Conservation (phyloP, 73 alveolate species). For the Urostyla sp. region DNA sequence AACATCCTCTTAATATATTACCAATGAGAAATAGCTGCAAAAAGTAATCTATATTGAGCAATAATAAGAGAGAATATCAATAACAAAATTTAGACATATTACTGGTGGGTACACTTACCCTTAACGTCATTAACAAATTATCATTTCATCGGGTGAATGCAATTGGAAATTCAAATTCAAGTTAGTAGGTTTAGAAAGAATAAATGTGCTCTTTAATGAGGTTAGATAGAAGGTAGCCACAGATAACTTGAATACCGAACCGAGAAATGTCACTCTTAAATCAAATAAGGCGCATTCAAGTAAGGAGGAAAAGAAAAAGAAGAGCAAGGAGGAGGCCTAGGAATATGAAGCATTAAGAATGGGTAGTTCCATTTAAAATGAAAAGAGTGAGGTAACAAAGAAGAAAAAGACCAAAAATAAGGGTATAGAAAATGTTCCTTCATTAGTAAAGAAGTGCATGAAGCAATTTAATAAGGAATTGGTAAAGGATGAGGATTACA, state of each 20-base stretch:
- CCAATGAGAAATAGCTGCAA: constrained; percentile 9
- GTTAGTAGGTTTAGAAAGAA: constrained; percentile 63
- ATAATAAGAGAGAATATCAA: constrained; percentile 40
- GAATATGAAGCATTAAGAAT: neutral
- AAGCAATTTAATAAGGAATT: neutral
- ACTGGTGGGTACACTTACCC: constrained; percentile 55
- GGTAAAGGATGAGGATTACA: neutral
- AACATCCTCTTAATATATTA: neutral
- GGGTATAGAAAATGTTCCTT: neutral
- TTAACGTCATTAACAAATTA: constrained; percentile 15
- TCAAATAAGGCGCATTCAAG: constrained; percentile 1
- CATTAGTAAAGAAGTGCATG: constrained; percentile 30
- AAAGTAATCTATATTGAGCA: constrained; percentile 40
- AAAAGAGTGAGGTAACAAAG: neutral
- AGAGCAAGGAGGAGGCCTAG: neutral
- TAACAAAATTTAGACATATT: constrained; percentile 40
- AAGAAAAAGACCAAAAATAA: neutral
- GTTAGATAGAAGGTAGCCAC: constrained; percentile 59
- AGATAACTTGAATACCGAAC: constrained; percentile 60
- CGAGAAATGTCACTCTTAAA: constrained; percentile 66
- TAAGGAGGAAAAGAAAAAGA: constrained; percentile 12
- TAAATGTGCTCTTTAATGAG: constrained; percentile 58
- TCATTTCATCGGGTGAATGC: constrained; percentile 59
- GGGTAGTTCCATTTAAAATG: neutral
- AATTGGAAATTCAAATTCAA: constrained; percentile 62